These are phyloP conservation scores for Plenodomus lindquistii DNA, from an alignment of 2,329 filamentous ascomycete species.

Conservation along the genomic window DNA sequence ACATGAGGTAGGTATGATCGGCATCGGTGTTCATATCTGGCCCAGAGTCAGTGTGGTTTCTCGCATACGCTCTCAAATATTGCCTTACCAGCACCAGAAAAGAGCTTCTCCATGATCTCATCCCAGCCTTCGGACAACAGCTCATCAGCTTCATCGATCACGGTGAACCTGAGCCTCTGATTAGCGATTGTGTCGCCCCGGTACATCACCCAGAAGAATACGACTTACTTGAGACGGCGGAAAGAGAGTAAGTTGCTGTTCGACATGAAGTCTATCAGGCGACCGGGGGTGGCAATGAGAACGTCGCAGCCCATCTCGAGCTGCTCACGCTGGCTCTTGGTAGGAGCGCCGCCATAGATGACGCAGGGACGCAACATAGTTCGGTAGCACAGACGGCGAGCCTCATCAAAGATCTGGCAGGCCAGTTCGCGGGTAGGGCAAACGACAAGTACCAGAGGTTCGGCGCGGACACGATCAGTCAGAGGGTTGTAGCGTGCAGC, in stretches of 20 bases:
- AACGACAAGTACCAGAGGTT: slow-evolving; percentile 85
- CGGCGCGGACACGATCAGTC: slow-evolving; percentile 65
- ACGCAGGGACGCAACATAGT: slow-evolving; percentile 93
- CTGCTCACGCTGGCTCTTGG: slow-evolving; percentile 70
- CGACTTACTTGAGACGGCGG: slow-evolving; percentile 71
- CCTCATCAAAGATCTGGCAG: slow-evolving; percentile 93
- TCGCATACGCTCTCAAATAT: slow-evolving; percentile 10
- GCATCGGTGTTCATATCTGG: slow-evolving; percentile 74
- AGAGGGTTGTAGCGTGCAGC: slow-evolving; percentile 58
- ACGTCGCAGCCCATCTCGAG: slow-evolving; percentile 86
- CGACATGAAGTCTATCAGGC: slow-evolving; percentile 81
- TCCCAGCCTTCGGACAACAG: slow-evolving; percentile 82
- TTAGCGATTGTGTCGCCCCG: slow-evolving; percentile 1
- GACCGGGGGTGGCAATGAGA: slow-evolving; percentile 84
- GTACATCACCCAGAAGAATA: not conserved
- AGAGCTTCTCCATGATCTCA: slow-evolving; percentile 72
- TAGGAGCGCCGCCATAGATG: slow-evolving; percentile 80
- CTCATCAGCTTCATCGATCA: slow-evolving; percentile 90
- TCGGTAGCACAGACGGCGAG: slow-evolving; percentile 89
- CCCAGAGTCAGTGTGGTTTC: slow-evolving; percentile 10
- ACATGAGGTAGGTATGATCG: slow-evolving; percentile 75
- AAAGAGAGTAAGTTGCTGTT: slow-evolving; percentile 71
- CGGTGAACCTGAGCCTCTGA: slow-evolving; percentile 21
- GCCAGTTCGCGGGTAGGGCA: slow-evolving; percentile 88
- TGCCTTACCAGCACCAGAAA: slow-evolving; percentile 75